Evolutionary conservation across 2,329 filamentous ascomycete species (phyloP).

Genomic region (Dissoconium aciculare): DNA sequence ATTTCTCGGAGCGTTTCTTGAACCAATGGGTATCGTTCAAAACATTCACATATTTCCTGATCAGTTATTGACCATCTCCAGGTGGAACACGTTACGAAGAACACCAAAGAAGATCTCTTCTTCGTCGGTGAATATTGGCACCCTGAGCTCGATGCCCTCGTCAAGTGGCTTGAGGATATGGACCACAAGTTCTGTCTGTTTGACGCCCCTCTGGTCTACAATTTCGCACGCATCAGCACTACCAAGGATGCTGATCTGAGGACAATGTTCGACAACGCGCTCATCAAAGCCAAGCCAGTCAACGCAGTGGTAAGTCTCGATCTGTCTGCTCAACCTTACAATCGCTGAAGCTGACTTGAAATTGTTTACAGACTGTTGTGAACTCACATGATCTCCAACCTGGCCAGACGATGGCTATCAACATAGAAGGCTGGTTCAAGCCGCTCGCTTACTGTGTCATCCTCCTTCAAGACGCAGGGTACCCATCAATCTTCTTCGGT

Average conservation of each 20-base stretch:
- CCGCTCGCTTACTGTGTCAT: constrained; percentile 56
- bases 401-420: constrained; percentile 47
- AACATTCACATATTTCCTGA: too few relatives aligned
- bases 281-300: constrained; percentile 8
- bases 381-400: constrained; percentile 56
- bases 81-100: constrained; percentile 31
- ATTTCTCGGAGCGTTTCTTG: constrained; percentile 51
- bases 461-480: constrained; percentile 46
- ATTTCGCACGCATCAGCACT: constrained; percentile 39
- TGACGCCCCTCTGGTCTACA: constrained; percentile 53
- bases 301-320: constrained; percentile 6
- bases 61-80: too few relatives aligned
- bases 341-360: background rate
- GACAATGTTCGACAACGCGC: constrained; percentile 16
- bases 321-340: too few relatives aligned
- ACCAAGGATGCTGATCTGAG: constrained; percentile 45
- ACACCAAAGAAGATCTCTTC: constrained; percentile 38
- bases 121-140: constrained; percentile 57
- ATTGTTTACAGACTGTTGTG: constrained; percentile 39
- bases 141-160: constrained; percentile 40
- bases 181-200: constrained; percentile 47
- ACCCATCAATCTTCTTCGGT: constrained; percentile 54
- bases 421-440: constrained; percentile 54
- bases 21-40: constrained; percentile 48
- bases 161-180: constrained; percentile 35